phyloP scores from a whole-genome alignment of 2,329 filamentous ascomycete species.

The Trichoderma hamatum region DNA sequence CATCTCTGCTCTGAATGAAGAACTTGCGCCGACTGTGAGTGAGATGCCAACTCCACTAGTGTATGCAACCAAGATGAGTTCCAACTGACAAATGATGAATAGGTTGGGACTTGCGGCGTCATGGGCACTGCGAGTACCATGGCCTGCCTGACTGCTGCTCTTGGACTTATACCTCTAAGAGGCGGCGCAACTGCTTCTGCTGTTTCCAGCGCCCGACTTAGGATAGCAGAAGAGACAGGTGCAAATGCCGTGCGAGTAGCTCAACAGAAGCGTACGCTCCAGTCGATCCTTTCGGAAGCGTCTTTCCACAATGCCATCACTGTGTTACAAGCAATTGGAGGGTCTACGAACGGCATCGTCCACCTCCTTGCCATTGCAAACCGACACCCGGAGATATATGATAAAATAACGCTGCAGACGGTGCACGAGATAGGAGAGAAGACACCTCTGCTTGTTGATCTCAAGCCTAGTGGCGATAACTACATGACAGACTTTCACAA shows the following conservation, averaged over 20 bases:
- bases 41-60: not conserved
- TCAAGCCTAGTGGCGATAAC: slow-evolving; percentile 84
- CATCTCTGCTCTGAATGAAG: slow-evolving; percentile 70
- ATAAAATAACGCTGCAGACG: slow-evolving; percentile 70
- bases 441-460: slow-evolving; percentile 79
- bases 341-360: slow-evolving; percentile 82
- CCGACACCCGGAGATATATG: slow-evolving; percentile 67
- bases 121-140: slow-evolving; percentile 94
- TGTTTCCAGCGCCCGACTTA: slow-evolving; percentile 74
- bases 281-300: slow-evolving; percentile 69
- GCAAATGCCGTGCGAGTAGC: slow-evolving; percentile 69
- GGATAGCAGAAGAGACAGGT: slow-evolving; percentile 75
- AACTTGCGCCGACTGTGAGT: slow-evolving; percentile 68
- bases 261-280: slow-evolving; percentile 67
- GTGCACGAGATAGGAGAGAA: slow-evolving; percentile 76
- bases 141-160: slow-evolving; percentile 79
- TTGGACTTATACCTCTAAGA: slow-evolving; percentile 74
- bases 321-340: slow-evolving; percentile 83
- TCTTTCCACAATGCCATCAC: slow-evolving; percentile 85
- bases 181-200: slow-evolving; percentile 79
- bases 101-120: slow-evolving; percentile 79
- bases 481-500: slow-evolving; percentile 92
- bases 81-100: not conserved
- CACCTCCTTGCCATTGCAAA: slow-evolving; percentile 85
- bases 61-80: not conserved